Base-by-base conservation (phyloP, 495 filamentous ascomycete species). In the Daldinia caldariorum region DNA sequence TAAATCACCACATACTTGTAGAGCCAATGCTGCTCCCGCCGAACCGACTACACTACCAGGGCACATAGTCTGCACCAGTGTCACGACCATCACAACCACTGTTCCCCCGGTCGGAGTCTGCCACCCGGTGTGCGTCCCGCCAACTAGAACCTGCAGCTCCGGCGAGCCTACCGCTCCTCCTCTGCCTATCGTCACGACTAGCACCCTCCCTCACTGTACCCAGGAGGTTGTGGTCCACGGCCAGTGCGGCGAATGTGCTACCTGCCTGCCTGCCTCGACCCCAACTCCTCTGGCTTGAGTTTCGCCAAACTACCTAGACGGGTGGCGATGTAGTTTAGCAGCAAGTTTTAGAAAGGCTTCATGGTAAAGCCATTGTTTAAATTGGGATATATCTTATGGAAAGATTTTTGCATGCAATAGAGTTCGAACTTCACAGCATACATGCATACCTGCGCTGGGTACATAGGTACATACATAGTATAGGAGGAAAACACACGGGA, bases 81-180 rank as follows among this genome's bases (percentile, higher is more conserved):
- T 68, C 51, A 54, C 66, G n/a, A 68, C 66, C 0, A 20, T 68
- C 9, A 63, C 59, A 8, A 63, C 58, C 2, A 68, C 66, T 1
- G 1, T 29, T 5, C 26, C 47, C 0, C 58, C 43, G 1, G 1
- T 16, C 1, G 60, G 13, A 29, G 35, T 56, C 10, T 56, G 50
- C 26, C 47, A 61, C 50, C 20, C 26, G 12, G 20, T 55, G 31
- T 67, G 65, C 51, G 10, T 32, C 16, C 18, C 8, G 13, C 49
- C 58, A 9, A 67, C 58, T 1, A 61, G 58, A 20, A 56, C 51
- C 51, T 68, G 58, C 51, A 47, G 20, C 29, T 34, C 38, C 1
- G 66, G 66, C 58, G 58, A 68, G 59, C 66, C 66, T 18, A 22
- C 66, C 16, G 56, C 16, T 16, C 12, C 18, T 16, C 35, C 66